Evolutionary conservation across 768 basidiomycete genomes (phyloP).

Genomic region (Panaeolus papilionaceus): DNA sequence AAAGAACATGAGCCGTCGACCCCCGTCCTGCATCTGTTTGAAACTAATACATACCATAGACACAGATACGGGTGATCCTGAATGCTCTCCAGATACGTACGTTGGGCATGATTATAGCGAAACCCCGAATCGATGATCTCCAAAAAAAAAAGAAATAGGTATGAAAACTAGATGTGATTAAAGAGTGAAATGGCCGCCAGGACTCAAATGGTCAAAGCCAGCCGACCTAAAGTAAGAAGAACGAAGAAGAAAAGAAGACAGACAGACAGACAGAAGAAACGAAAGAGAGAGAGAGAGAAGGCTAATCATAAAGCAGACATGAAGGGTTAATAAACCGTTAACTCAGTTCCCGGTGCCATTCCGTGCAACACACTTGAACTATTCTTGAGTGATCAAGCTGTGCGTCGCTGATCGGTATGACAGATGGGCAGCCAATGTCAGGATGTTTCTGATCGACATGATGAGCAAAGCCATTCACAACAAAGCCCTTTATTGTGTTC

Average conservation of each 20-base stretch:
- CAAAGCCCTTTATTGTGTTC: neutral
- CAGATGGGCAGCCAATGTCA: constrained; percentile 5
- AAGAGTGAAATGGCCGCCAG: constrained; percentile 35
- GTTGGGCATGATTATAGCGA: constrained; percentile 17
- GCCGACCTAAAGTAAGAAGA: constrained; percentile 24
- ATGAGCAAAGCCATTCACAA: neutral
- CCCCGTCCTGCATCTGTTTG: neutral
- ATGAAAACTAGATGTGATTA: constrained; percentile 27
- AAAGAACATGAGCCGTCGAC: neutral
- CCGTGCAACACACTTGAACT: neutral
- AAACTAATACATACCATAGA: neutral
- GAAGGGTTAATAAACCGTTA: neutral
- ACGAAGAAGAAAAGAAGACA: constrained; percentile 19
- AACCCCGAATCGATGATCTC: neutral
- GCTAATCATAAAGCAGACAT: constrained; percentile 20
- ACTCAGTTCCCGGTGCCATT: neutral
- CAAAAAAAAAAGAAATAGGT: constrained; percentile 16
- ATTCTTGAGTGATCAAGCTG: constrained; percentile 11
- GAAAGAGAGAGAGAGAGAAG: constrained; percentile 27
- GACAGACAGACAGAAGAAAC: constrained; percentile 20
- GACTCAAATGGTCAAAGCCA: constrained; percentile 31
- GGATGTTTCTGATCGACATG: neutral
- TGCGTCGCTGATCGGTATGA: constrained; percentile 7
- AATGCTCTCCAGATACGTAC: neutral
- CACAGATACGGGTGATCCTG: constrained; percentile 2